These are phyloP conservation scores for Tulasnella sp. DNA, from an alignment of 768 basidiomycete genomes.

Conservation along the genomic window DNA sequence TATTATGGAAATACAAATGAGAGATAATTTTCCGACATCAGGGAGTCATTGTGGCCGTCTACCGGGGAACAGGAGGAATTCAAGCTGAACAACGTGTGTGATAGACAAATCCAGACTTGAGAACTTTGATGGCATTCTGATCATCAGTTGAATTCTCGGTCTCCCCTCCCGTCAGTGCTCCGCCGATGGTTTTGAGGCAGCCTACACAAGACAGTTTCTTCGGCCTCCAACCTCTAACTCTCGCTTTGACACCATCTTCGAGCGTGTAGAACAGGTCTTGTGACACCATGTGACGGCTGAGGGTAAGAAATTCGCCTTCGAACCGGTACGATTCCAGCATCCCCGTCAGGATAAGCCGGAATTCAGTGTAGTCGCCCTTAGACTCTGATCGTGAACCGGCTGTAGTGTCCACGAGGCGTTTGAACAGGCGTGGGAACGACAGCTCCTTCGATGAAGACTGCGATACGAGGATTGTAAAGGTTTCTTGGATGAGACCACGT, in stretches of 20 bases:
- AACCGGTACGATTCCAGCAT: slow-evolving; percentile 92
- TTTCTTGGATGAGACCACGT: slow-evolving; percentile 68
- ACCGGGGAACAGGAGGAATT: background rate
- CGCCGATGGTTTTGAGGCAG: background rate
- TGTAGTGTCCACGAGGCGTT: slow-evolving; percentile 71
- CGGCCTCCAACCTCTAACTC: slow-evolving; percentile 9
- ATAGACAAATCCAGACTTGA: slow-evolving; percentile 14
- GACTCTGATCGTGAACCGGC: slow-evolving; percentile 38
- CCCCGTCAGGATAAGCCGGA: slow-evolving; percentile 79
- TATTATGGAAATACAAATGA: background rate
- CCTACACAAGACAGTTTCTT: background rate
- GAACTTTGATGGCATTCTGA: slow-evolving; percentile 1
- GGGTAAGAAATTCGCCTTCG: slow-evolving; percentile 80
- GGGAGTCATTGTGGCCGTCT: background rate
- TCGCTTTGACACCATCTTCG: slow-evolving; percentile 29
- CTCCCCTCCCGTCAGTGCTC: background rate
- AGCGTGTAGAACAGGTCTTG: slow-evolving; percentile 72
- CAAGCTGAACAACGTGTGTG: slow-evolving; percentile 5
- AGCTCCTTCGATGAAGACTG: slow-evolving; percentile 64
- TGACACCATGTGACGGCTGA: slow-evolving; percentile 70
- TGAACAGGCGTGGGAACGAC: slow-evolving; percentile 89
- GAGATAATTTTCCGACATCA: background rate
- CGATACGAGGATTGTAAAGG: slow-evolving; percentile 76
- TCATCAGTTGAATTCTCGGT: background rate
- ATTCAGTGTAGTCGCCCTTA: slow-evolving; percentile 75